These are phyloP conservation scores for Endoconidiophora laricicola DNA, from an alignment of 2,329 filamentous ascomycete species.

Conservation along the genomic window DNA sequence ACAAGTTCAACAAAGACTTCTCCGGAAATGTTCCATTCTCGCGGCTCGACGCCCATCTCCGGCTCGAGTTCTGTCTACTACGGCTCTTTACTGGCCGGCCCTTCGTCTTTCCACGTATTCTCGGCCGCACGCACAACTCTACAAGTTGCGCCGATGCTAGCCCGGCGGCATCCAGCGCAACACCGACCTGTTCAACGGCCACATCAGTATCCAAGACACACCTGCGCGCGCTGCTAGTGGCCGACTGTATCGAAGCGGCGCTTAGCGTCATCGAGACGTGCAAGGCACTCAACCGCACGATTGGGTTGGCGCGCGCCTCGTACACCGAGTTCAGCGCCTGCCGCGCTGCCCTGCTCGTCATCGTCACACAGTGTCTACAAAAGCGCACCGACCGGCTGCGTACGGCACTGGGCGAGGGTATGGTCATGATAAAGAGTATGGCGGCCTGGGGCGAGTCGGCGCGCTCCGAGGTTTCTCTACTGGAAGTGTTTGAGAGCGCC, in stretches of 20 bases:
- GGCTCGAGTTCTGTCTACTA: conserved; percentile 35
- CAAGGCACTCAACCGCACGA: conserved; percentile 30
- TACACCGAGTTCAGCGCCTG: conserved; percentile 41
- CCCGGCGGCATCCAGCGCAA: conserved; percentile 7
- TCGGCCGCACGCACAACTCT: conserved; percentile 7
- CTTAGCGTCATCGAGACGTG: conserved; percentile 34
- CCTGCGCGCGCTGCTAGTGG: conserved; percentile 24
- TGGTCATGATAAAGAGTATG: conserved; percentile 35
- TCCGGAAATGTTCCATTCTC: conserved; percentile 19
- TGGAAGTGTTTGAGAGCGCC: conserved; percentile 34
- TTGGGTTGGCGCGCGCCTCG: conserved; percentile 35
- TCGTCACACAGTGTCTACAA: conserved; percentile 24
- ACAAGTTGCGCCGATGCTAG: background rate
- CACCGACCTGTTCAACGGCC: conserved; percentile 17
- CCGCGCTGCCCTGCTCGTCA: conserved; percentile 34
- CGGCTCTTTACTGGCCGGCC: conserved; percentile 37
- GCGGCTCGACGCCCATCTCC: conserved; percentile 32
- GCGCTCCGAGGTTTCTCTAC: conserved; percentile 34
- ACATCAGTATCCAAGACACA: conserved; percentile 18
- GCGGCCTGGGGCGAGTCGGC: conserved; percentile 34
- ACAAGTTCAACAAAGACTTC: conserved; percentile 21
- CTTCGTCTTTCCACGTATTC: conserved; percentile 28
- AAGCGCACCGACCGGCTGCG: conserved; percentile 25
- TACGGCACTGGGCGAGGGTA: conserved; percentile 30
- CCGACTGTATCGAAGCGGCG: conserved; percentile 35